Conservation (phyloP, 2,329 filamentous ascomycete genomes). For the Aspergillus sp. region DNA sequence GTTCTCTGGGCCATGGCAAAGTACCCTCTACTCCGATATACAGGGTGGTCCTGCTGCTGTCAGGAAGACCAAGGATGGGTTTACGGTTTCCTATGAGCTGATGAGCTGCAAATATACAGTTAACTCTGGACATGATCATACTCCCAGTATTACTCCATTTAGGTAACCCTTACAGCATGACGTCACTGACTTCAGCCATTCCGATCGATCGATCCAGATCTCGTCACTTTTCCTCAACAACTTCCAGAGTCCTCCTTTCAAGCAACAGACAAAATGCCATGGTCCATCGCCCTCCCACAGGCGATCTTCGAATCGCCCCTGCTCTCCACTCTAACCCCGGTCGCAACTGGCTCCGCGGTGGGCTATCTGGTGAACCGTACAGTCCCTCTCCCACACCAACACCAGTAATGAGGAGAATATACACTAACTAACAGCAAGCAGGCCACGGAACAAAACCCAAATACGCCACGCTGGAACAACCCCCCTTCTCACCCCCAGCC, state of each 20-base stretch:
- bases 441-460: constrained; percentile 35
- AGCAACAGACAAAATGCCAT: constrained; percentile 20
- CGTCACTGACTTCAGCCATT: too few species aligned
- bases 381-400: background rate
- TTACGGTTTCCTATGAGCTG: too few species aligned
- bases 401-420: background rate
- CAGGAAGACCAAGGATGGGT: fast-evolving
- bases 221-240: too few species aligned
- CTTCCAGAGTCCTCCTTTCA: too few species aligned
- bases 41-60: too few species aligned
- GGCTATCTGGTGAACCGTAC: constrained; percentile 33
- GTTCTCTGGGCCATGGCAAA: too few species aligned
- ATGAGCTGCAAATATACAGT: too few species aligned
- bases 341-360: constrained; percentile 24
- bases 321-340: constrained; percentile 29
- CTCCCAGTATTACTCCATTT: too few species aligned
- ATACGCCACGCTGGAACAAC: constrained; percentile 42
- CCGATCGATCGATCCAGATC: too few species aligned
- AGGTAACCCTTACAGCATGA: too few species aligned
- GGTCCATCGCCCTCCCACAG: constrained; percentile 31
- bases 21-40: too few species aligned
- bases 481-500: constrained; percentile 56
- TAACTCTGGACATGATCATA: too few species aligned
- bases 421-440: background rate
- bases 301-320: constrained; percentile 31